Base-by-base conservation (phyloP, 148 eudicot genomes). In the Dianthus caryophyllus region DNA sequence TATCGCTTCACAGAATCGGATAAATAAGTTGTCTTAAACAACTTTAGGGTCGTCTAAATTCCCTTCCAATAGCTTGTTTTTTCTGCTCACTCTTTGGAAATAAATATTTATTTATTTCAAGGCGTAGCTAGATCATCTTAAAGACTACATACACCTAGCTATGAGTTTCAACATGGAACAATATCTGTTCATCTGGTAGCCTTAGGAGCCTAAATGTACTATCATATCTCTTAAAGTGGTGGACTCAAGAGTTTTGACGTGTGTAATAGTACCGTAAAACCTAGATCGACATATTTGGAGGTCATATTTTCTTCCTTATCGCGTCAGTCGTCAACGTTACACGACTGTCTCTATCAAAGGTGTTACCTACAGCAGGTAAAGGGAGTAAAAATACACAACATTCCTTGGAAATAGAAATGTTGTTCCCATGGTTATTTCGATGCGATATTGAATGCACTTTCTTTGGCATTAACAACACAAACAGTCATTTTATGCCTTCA, bases 141-240 rank as follows among this genome's bases (percentile, higher is more conserved):
- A 71, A 70, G 75, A 66, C 71, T 76, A 70, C 50, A 65, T 57
- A 61, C 71, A 71, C 52, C 1, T 4, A 50, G 29, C 74, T 70
- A 66, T 22, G 66, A 61, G 20, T 69, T 60, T 43, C 16, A 31
- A 30, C 1, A 27, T 14, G 36, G 56, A 66, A 44, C 62, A 70
- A 58, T 75, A 69, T 46, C 69, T 63, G 33, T 46, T 57, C 49
- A 52, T 7, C 12, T 53, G 9, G 29, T 53, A 21, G 57, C 56
- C 56, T 51, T 51, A 18, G 26, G 56, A 51, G 56, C 57, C 57
- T 53, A 53, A 22, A 22, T 53, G 29, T 21, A 20, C 21, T 21
- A 53, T 21, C 29, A 53, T 29, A 53, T 53, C 22, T 53, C 27
- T 22, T 21, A 21, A 53, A 53, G 26, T 53, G 25, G 2, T 53